Evolutionary conservation across 192 early-diverging fungal species (phyloP), one percentile per base, ranked within the genome.

Genomic region (Mortierella hygrophila): DNA sequence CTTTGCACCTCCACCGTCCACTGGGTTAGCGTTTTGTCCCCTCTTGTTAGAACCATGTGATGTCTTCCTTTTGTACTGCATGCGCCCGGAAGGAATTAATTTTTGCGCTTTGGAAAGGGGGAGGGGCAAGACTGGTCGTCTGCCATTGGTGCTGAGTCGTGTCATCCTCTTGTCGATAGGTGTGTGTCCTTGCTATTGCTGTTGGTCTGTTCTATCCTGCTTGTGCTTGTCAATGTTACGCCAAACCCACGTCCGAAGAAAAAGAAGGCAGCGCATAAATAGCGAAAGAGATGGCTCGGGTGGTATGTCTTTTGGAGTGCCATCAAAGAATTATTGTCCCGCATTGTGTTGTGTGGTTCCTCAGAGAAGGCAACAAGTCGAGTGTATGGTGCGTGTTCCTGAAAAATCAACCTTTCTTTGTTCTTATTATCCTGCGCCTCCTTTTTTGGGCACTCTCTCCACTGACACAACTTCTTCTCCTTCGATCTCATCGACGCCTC

Each of bases 111-210:
- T 65, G 11, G 29, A 65, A 65, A 32, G n/a, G 10, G 1, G n/a
- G 57, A 26, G 29, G 26, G 26, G 1, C 26, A 63, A 63, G 11
- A 6, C 60, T 26, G 55, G 60, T 65, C 60, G 60, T 15, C 60
- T 65, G 60, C 60, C 60, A 65, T 65, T 65, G 60, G 60, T 65
- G 60, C 11, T 65, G 60, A 65, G 60, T 65, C 60, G 60, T 32
- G 32, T 32, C 29, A 29, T 32, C 4, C 0, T 15, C 32, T 60
- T 65, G 60, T 65, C 11, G 60, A 4, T 65, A 26, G 7, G 8
- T 60, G 55, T n/a, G 2, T 60, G 55, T 10, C n/a, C 26, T 11
- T 60, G 57, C 6, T 60, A 26, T 65, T 65, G n/a, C 0, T 65
- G n/a, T 1, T 65, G 60, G 26, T 65, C 3, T 3, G 26, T 65